Evolutionary conservation across 768 basidiomycete species (phyloP), one percentile per base, ranked within the genome.

Genomic region (Lanmaoa rubissima): DNA sequence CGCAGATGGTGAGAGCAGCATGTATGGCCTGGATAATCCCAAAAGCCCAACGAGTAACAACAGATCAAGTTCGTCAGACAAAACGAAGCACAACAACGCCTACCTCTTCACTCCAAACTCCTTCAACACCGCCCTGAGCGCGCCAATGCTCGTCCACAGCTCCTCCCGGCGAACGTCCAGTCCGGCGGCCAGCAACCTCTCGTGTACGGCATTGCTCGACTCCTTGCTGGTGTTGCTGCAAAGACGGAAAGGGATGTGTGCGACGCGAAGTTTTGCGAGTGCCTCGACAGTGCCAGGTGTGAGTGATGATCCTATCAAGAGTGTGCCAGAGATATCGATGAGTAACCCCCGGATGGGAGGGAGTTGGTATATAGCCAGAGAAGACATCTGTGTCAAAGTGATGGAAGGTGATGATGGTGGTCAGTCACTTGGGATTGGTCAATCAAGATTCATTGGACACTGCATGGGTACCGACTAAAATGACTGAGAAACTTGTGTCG

Each of bases 201-300:
- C 52, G n/a, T 80, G 59, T 7, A 88, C 67, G 5, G 71, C 73
- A 4, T 51, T 42, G 0, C 76, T 81, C 0, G 84, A 82, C 59
- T 88, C 86, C 57, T 87, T 85, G 66, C 84, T 86, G 0, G 84
- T 83, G 65, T 90, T 90, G 48, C 84, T 87, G 66, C 88, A 88
- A 55, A 81, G 73, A 28, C 81, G 74, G 69, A 85, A 76, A 9
- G 80, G 77, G 9, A 80, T 61, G 3, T 57, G 54, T 17, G 73
- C 66, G 2, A 55, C 57, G 3, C 73, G 67, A 17, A 82, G 67
- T 16, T 68, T 49, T 1, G 52, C 39, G 16, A 70, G 58, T 3
- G 69, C 66, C 8, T 58, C 45, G 5, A 46, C 76, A 0, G 87
- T 84, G 9, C 73, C 66, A 0, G 76, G 74, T 0, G 79, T 85